A percentile compares a stretch with the other conserved stretches of the same genome.
phyloP scores from a whole-genome alignment of 805 yeast species.

The Yamadazyma laniorum region DNA sequence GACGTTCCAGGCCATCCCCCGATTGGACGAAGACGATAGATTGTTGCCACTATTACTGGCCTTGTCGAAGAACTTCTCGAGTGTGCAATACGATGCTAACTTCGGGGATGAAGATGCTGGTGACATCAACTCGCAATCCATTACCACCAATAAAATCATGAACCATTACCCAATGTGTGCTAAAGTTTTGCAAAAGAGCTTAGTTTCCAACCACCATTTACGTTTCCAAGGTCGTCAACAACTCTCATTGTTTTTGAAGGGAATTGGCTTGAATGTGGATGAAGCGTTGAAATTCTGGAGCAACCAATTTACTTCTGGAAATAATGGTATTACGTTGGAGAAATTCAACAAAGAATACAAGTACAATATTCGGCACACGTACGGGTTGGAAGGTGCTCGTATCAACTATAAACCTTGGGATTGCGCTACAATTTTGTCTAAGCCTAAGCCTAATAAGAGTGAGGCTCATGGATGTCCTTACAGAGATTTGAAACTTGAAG shows the following conservation, averaged over 20 bases:
- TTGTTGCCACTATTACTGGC: slow-evolving; percentile 80
- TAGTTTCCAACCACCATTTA: slow-evolving; percentile 65
- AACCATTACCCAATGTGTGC: slow-evolving; percentile 84
- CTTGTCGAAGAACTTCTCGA: slow-evolving; percentile 53
- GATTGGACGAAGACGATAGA: slow-evolving; percentile 89
- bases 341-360: slow-evolving; percentile 84
- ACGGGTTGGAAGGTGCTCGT: slow-evolving; percentile 90
- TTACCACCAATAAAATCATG: slow-evolving; percentile 52
- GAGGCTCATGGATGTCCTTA: slow-evolving; percentile 95
- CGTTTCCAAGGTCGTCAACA: slow-evolving; percentile 85
- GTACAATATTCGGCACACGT: slow-evolving; percentile 83
- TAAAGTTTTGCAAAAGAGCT: slow-evolving; percentile 59
- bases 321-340: slow-evolving; percentile 56
- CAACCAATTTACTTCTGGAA: slow-evolving; percentile 55
- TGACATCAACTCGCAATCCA: slow-evolving; percentile 58
- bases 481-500: slow-evolving; percentile 68
- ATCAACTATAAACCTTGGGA: slow-evolving; percentile 83
- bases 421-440: slow-evolving; percentile 72
- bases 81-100: slow-evolving; percentile 51
- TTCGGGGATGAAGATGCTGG: slow-evolving; percentile 36
- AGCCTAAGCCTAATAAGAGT: slow-evolving; percentile 63
- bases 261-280: slow-evolving; percentile 82
- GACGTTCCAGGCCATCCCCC: slow-evolving; percentile 76
- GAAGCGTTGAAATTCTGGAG: slow-evolving; percentile 89
- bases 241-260: slow-evolving; percentile 79